Evolutionary conservation across 2,329 filamentous ascomycete genomes (phyloP).

Genomic region (Aureobasidium mangrovei): DNA sequence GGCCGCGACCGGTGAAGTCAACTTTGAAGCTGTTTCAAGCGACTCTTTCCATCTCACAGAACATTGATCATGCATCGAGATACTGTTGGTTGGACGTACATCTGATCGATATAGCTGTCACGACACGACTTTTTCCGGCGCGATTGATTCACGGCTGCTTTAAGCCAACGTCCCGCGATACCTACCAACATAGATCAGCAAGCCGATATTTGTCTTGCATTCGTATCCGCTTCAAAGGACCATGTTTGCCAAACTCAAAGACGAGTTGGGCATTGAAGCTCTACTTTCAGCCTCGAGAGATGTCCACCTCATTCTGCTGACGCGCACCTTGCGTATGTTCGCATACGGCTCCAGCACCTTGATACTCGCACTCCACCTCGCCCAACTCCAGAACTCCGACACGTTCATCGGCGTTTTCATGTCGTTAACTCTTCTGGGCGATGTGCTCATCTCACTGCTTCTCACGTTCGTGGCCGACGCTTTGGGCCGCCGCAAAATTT

Average conservation of each 20-base stretch:
- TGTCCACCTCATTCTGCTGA: slow-evolving; percentile 14
- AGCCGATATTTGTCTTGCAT: no score
- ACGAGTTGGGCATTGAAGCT: slow-evolving; percentile 13
- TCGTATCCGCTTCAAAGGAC: neutral
- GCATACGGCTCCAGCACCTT: slow-evolving; percentile 46
- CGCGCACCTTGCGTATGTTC: slow-evolving; percentile 44
- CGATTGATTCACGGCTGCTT: no score
- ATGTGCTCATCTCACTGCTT: slow-evolving; percentile 24
- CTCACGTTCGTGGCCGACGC: slow-evolving; percentile 26
- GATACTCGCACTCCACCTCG: slow-evolving; percentile 26
- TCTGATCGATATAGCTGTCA: no score
- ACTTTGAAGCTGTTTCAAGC: no score
- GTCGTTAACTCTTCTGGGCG: slow-evolving; percentile 27
- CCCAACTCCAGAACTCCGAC: slow-evolving; percentile 23
- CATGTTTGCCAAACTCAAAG: slow-evolving; percentile 9
- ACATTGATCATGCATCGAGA: no score
- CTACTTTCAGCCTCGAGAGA: slow-evolving; percentile 4
- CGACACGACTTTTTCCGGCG: no score
- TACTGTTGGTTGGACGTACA: no score
- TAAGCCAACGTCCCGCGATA: no score
- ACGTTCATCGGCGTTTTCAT: slow-evolving; percentile 28
- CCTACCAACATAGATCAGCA: no score
- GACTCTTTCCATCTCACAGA: no score
- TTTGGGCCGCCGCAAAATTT: slow-evolving; percentile 23
- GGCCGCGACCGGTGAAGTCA: no score